A percentile compares a stretch with the other conserved stretches of the same genome.
Conservation (phyloP, 2,329 filamentous ascomycete genomes). For the Botrytis byssoidea region DNA sequence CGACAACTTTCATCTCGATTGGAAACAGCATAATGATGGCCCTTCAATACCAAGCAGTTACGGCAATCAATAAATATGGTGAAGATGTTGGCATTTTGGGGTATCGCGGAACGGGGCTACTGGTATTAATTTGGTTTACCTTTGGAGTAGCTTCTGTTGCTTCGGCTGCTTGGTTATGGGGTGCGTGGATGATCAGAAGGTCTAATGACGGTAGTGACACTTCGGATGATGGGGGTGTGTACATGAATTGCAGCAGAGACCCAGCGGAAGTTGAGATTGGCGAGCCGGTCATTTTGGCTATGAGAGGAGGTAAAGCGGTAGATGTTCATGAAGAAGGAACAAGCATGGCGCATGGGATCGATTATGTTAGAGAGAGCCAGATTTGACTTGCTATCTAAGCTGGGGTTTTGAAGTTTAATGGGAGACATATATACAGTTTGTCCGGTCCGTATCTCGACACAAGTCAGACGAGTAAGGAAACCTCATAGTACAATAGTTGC, state of each 20-base stretch:
- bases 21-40: neutral
- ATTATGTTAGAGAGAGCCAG: neutral
- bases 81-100: neutral
- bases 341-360: neutral
- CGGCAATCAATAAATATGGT: neutral
- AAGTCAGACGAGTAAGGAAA: neutral
- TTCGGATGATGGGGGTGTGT: neutral
- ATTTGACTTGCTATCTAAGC: neutral
- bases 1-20: neutral
- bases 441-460: neutral
- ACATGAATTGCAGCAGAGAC: neutral
- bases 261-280: too few species aligned
- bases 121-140: slow-evolving; percentile 2
- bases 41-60: neutral
- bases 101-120: neutral
- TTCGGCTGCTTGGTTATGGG: neutral
- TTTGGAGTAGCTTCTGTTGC: slow-evolving; percentile 11
- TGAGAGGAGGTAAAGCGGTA: neutral
- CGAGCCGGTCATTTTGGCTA: neutral
- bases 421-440: neutral
- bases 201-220: neutral
- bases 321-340: too few species aligned
- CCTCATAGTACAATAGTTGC: neutral
- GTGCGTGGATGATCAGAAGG: neutral
- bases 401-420: too few species aligned